Evolutionary conservation across 768 basidiomycete genomes (phyloP), one percentile per base, ranked within the genome.

Genomic region (Amyloporia xantha): DNA sequence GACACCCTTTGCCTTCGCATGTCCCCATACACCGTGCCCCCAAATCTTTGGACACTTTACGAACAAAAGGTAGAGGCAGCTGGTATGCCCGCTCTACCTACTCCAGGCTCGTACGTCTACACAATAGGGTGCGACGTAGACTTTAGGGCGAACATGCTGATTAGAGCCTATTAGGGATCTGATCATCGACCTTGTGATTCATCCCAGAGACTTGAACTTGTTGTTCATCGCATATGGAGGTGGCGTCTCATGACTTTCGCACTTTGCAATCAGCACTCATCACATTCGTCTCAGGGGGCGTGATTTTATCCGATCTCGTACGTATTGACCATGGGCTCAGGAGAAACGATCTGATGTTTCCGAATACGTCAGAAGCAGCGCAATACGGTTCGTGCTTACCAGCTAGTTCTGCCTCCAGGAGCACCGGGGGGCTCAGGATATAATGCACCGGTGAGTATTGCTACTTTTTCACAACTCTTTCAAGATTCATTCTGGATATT

Each of bases 341-440:
- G n/a, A n/a, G n/a, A n/a, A n/a, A 4, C 10, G 42, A 3, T 19
- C 7, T 9, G 15, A 17, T 15, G 19, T 41, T 26, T 41, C 42
- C 39, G 19, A 51, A 47, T 77, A 12, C 2, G 72, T 66, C 70
- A 53, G 72, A 79, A 66, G 24, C 70, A 79, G 58, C 73, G 71
- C 21, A 73, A 68, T 41, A 75, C 75, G 2, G 53, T 80, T 11
- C 74, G 80, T 36, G 78, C 74, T 9, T 93, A 83, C 60, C 86
- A 89, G 61, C 69, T 86, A 41, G 66, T 79, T 4, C 59, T 91
- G 4, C 79, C 84, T 19, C 86, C 91, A 4, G 91, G 91, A 28
- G 87, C 91, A 5, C 86, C 87, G 3, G 91, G 90, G 45, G 89
- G 89, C 3, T 67, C 70, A 20, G 82, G 82, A 10, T 86, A 85